Conservation (phyloP, 495 filamentous ascomycete species). For the Ramalina intermedia region DNA sequence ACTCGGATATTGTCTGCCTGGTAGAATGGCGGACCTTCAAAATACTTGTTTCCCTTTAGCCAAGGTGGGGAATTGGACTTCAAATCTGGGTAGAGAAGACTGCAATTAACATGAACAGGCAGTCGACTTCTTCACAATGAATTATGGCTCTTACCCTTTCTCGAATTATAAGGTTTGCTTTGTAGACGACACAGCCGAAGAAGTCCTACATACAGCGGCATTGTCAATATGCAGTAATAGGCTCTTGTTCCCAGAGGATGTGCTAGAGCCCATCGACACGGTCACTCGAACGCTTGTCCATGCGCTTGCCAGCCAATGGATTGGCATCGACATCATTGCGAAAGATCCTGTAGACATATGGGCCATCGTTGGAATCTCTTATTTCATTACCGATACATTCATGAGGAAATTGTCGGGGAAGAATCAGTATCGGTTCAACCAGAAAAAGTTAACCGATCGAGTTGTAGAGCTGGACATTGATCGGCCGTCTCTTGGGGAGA, state of each 20-base stretch:
- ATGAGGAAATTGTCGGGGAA: slow-evolving; percentile 81
- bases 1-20: slow-evolving; percentile 80
- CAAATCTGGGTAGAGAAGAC: neutral
- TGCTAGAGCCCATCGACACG: slow-evolving; percentile 69
- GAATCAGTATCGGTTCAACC: slow-evolving; percentile 84
- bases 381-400: slow-evolving; percentile 86
- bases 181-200: slow-evolving; percentile 67
- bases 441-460: slow-evolving; percentile 70
- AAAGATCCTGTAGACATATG: slow-evolving; percentile 69
- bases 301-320: slow-evolving; percentile 83
- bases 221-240: slow-evolving; percentile 78
- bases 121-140: slow-evolving; percentile 73
- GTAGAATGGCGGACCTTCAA: slow-evolving; percentile 58
- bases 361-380: slow-evolving; percentile 82
- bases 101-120: slow-evolving; percentile 26
- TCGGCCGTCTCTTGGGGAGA: slow-evolving; percentile 66
- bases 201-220: slow-evolving; percentile 61
- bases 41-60: slow-evolving; percentile 70
- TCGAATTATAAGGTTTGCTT: slow-evolving; percentile 83
- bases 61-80: slow-evolving; percentile 22
- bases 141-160: slow-evolving; percentile 77
- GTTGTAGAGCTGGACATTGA: slow-evolving; percentile 69
- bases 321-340: slow-evolving; percentile 76
- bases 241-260: slow-evolving; percentile 65
- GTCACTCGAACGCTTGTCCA: slow-evolving; percentile 65